A percentile compares a stretch with the other conserved stretches of the same genome.
Evolutionary conservation across 257 asterid genomes (phyloP).

Genomic region (Solanum pimpinellifolium): DNA sequence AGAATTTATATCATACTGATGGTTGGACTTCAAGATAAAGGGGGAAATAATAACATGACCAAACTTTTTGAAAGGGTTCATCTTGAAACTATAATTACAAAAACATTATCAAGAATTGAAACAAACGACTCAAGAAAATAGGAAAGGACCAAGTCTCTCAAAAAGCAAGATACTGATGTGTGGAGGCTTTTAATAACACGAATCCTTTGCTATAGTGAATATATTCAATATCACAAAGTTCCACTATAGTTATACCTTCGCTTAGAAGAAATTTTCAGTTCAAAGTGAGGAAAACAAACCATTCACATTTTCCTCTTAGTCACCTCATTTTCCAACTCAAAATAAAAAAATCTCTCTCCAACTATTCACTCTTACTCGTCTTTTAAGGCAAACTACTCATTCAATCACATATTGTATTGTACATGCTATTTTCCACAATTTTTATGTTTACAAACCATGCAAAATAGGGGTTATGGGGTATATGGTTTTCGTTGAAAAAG

Average conservation of each 20-base stretch:
- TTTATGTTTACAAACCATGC: not conserved
- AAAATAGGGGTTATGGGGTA: not conserved
- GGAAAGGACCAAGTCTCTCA: not conserved
- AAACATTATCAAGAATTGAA: not conserved
- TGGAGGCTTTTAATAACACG: not conserved
- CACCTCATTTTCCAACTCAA: not conserved
- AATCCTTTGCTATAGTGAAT: not conserved
- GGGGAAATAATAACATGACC: not conserved
- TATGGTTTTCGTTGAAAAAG: not conserved
- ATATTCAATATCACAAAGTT: not conserved
- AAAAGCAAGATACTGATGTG: not conserved
- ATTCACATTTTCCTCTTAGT: not conserved
- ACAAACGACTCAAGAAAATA: not conserved
- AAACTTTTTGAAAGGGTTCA: not conserved
- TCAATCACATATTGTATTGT: not conserved
- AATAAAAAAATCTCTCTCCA: not conserved
- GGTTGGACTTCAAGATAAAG: not conserved
- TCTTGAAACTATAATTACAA: not conserved
- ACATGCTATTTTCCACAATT: not conserved
- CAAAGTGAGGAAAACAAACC: too few species aligned
- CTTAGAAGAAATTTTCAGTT: not conserved
- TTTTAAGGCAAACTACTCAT: not conserved
- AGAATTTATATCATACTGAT: not conserved
- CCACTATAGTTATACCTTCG: not conserved
- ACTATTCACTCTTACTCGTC: not conserved